Base-by-base conservation (phyloP, 2,329 filamentous ascomycete genomes). In the Aschersonia sp. region DNA sequence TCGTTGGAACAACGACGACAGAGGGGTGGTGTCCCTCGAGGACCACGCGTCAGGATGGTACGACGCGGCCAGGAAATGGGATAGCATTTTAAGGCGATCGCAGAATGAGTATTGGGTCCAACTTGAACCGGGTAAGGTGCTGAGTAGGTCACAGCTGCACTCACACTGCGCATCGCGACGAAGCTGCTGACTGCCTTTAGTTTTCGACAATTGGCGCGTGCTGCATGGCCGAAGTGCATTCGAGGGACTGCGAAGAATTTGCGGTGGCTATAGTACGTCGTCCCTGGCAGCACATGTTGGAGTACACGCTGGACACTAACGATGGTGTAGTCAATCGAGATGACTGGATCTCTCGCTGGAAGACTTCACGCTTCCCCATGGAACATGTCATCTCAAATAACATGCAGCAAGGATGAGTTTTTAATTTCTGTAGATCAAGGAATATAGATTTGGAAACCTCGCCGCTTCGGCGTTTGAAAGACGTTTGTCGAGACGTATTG, bases 131-230 rank as follows among this genome's bases (percentile, higher is more conserved):
- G 92, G 92, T 2, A 79, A 72, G 47, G 75, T 88, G 5, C 59
- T 96, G 49, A 80, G 85, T 89, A 68, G 65, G 80, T 3, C 40
- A n/a, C 5, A 30, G 29, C 20, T 5, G 28, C 28, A 20, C 28
- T 31, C n/a, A 30, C 43, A 7, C 3, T 30, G 28, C 20, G 20
- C 20, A 20, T 29, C 9, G 31, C 9, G 29, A 42, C 6, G 5
- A n/a, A 31, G 31, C 40, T 20, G 40, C 44, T 45, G 28, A 35
- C 20, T 2, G 29, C 12, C 5, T 40, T 9, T 55, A 85, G 85
- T 97, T 44, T 96, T 98, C 63, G 87, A 98, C 61, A 97, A 98
- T 59, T 96, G 91, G 89, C 77, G 92, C 50, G 84, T 96, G 35
- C 68, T 97, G 55, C 92, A 98, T 64, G 92, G 91, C 1, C 74